phyloP scores from a whole-genome alignment of 768 basidiomycete species.

The Boletus reticuloceps region DNA sequence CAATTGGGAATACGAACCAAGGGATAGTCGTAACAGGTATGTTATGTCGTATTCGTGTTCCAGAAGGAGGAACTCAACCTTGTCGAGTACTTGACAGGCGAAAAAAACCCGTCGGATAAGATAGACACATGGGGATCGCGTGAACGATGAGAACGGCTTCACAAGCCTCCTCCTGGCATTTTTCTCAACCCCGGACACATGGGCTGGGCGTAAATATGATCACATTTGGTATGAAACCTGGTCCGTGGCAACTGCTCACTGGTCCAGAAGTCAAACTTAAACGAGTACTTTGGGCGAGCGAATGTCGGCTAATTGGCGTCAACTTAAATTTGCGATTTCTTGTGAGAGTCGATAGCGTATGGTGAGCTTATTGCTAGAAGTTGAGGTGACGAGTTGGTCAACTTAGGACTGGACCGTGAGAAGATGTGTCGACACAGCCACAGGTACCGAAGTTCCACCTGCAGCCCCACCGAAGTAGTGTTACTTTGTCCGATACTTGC shows the following conservation, averaged over 20 bases:
- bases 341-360: too few species aligned
- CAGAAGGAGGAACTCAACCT: conserved; percentile 16
- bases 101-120: not conserved
- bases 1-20: not conserved
- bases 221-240: not conserved
- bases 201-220: not conserved
- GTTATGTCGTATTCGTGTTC: not conserved
- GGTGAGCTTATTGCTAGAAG: too few species aligned
- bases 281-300: not conserved
- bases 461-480: too few species aligned
- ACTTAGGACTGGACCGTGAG: not conserved
- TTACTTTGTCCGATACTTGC: too few species aligned
- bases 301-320: not conserved
- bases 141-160: not conserved
- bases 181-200: conserved; percentile 1
- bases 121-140: not conserved
- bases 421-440: conserved; percentile 9
- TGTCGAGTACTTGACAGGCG: conserved; percentile 1
- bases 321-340: not conserved
- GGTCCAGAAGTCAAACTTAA: not conserved
- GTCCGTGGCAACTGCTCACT: not conserved
- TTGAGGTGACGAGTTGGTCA: not conserved
- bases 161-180: not conserved
- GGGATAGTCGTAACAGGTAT: conserved; percentile 4
- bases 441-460: not conserved